phyloP scores from a whole-genome alignment of 345 rosid species.

The Populus pruinosa region DNA sequence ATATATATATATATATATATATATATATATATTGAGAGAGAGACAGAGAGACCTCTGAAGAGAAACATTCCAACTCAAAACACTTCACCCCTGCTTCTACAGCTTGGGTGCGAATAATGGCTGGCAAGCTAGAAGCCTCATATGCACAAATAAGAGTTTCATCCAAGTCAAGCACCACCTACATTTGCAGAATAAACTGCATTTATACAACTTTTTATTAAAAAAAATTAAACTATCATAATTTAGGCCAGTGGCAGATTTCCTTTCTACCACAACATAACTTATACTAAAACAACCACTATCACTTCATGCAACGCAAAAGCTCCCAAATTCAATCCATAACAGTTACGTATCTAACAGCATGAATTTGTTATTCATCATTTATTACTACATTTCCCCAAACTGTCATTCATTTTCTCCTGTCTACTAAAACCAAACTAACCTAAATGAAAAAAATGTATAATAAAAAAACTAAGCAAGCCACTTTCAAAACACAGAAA shows the following conservation, averaged over 20 bases:
- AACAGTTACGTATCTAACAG: neutral
- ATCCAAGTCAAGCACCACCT: constrained; percentile 37
- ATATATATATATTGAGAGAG: no score
- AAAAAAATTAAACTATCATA: neutral
- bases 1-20: no score
- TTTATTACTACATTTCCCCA: neutral
- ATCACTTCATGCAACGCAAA: neutral
- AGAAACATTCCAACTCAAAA: constrained; percentile 22
- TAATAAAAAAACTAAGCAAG: no score
- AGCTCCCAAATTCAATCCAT: neutral
- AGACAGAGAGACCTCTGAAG: constrained; percentile 12
- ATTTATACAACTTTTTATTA: no score
- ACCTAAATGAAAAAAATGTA: neutral
- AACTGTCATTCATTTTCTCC: neutral
- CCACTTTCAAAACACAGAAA: no score
- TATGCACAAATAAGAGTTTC: constrained; percentile 29
- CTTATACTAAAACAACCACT: neutral
- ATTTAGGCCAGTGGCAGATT: neutral
- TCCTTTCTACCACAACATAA: neutral
- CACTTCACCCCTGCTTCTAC: constrained; percentile 27
- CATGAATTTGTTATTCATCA: neutral
- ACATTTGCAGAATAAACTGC: neutral
- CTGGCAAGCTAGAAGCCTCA: constrained; percentile 26
- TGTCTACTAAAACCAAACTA: neutral
- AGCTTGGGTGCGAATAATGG: constrained; percentile 14